Evolutionary conservation across 108 stramenopile species (phyloP).

Genomic region (Cyclotella baltica): DNA sequence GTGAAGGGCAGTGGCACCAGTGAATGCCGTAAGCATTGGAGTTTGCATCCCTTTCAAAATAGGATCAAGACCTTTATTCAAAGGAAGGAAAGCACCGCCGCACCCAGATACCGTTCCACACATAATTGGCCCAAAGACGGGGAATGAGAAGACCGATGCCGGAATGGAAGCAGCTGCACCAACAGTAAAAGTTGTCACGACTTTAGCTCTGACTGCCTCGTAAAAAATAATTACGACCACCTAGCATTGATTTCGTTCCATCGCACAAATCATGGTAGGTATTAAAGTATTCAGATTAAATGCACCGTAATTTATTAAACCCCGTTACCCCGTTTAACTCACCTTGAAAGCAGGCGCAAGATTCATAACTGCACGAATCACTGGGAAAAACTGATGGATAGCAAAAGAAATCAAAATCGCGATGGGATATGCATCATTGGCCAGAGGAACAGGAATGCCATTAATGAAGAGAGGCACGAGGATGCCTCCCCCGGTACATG

Average conservation of each 20-base stretch:
- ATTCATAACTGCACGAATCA: slow-evolving; percentile 75
- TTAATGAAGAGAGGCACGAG: slow-evolving; percentile 91
- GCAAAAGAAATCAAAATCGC: slow-evolving; percentile 75
- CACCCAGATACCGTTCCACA: slow-evolving; percentile 90
- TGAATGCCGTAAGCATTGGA: slow-evolving; percentile 80
- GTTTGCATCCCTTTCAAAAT: slow-evolving; percentile 75
- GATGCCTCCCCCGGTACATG: slow-evolving; percentile 89
- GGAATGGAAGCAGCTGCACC: slow-evolving; percentile 76
- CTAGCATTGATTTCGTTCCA: slow-evolving; percentile 39
- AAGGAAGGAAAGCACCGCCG: slow-evolving; percentile 89
- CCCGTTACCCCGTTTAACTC: slow-evolving; percentile 7
- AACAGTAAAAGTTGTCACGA: slow-evolving; percentile 74
- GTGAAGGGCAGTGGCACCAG: slow-evolving; percentile 81
- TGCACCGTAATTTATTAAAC: too few relatives aligned
- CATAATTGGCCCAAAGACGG: slow-evolving; percentile 91
- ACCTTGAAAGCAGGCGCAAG: slow-evolving; percentile 64
- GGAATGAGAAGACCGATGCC: slow-evolving; percentile 72
- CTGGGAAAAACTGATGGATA: slow-evolving; percentile 79
- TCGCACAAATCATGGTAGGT: too few relatives aligned
- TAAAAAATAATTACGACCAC: slow-evolving; percentile 67
- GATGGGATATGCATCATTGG: slow-evolving; percentile 85
- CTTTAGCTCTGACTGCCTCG: slow-evolving; percentile 75
- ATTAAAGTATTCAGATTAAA: too few relatives aligned
- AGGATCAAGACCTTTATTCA: slow-evolving; percentile 90
- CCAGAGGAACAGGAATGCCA: slow-evolving; percentile 76